Conservation (phyloP, 2,329 filamentous ascomycete genomes). For the Thielaviopsis punctulata region DNA sequence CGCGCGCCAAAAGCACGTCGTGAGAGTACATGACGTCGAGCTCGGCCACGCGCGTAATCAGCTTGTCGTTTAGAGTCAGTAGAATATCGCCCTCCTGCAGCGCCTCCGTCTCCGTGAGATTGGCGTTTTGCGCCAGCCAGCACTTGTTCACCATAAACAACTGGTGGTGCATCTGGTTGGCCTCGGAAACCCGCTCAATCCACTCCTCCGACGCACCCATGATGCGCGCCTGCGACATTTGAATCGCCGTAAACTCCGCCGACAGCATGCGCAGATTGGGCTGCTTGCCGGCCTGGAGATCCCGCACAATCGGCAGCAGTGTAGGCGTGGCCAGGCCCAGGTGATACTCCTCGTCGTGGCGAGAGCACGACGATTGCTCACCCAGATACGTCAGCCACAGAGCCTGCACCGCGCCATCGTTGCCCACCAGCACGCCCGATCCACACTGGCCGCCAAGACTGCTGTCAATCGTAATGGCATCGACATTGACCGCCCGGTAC, state of each 20-base stretch:
- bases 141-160: slow-evolving; percentile 97
- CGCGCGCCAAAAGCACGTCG: slow-evolving; percentile 62
- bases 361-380: slow-evolving; percentile 59
- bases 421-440: slow-evolving; percentile 76
- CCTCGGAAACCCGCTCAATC: slow-evolving; percentile 77
- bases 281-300: slow-evolving; percentile 63
- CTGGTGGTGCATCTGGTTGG: slow-evolving; percentile 85
- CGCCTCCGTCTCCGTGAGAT: slow-evolving; percentile 21
- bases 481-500: slow-evolving; percentile 88
- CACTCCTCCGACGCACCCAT: slow-evolving; percentile 95
- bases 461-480: slow-evolving; percentile 93
- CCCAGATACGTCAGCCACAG: slow-evolving; percentile 95
- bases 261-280: slow-evolving; percentile 81
- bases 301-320: slow-evolving; percentile 69
- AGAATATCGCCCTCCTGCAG: slow-evolving; percentile 85
- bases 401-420: slow-evolving; percentile 84
- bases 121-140: slow-evolving; percentile 40
- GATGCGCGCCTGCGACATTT: slow-evolving; percentile 90
- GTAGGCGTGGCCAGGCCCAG: slow-evolving; percentile 80
- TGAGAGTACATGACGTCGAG: slow-evolving; percentile 94
- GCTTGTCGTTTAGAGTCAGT: slow-evolving; percentile 73
- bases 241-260: slow-evolving; percentile 84
- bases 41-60: slow-evolving; percentile 85
- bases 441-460: slow-evolving; percentile 81
- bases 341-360: slow-evolving; percentile 91